Base-by-base conservation (phyloP, 179 eudicot species). In the Silene noctiflora region DNA sequence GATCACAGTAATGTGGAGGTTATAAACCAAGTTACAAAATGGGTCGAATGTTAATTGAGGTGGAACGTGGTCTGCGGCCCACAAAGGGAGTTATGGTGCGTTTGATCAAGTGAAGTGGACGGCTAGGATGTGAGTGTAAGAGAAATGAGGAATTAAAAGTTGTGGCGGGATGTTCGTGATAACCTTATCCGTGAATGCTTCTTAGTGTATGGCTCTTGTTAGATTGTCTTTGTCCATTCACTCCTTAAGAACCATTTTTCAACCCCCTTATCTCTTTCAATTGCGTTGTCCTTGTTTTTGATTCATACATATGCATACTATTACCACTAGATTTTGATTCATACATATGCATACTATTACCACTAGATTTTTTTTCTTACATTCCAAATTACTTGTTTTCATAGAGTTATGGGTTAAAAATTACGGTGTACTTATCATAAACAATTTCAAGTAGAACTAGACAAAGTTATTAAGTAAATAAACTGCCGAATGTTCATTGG, bases 181-280 rank as follows among this genome's bases (percentile, higher is more conserved):
- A 79, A 85, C 80, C 86, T 86, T 85, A 89, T 91, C 91, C 73
- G 64, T 6, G 59, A 27, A 55, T 68, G 33, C 71, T 20, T 62
- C 55, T 8, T 27, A 83, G 76, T 73, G 87, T 80, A 80, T 87
- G 93, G 87, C 81, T 84, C 58, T 44, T 8, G 29, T 65, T 80
- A 56, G 63, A 80, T 60, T 67, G 82, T 85, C 84, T 33, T 82
- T 46, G 73, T 76, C 87, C 87, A 84, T 79, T 82, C 87, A 71
- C 59, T 62, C 24, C 16, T 39, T 25, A 4, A 20, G 12, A 13
- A 13, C 21, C 8, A 10, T 42, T 75, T 42, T 42, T 27, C 29
- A 53, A 16, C 6, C 25, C 22, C 21, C 69, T 80, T 80, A 72
- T 71, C 79, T 76, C n/a, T 51, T 71, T 75, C n/a, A 16, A 51